Evolutionary conservation across 768 basidiomycete species (phyloP).

Genomic region (Lactarius quietus): DNA sequence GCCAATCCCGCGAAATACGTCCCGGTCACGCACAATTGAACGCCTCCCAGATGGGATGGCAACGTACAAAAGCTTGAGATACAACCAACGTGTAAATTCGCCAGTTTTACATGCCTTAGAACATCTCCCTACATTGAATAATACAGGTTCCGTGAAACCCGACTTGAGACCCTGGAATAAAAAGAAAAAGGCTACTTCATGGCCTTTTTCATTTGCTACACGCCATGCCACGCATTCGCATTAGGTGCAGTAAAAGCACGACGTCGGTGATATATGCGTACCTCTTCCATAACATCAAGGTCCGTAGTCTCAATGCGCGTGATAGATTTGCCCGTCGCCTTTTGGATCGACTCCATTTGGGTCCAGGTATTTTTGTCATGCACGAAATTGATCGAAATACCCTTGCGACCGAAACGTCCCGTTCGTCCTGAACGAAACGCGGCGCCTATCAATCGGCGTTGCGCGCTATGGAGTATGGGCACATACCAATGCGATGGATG

Average conservation of each 20-base stretch:
- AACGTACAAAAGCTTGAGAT: neutral
- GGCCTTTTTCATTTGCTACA: slow-evolving; percentile 79
- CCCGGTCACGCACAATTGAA: neutral
- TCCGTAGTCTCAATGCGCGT: slow-evolving; percentile 85
- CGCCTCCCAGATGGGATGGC: neutral
- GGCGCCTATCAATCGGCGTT: neutral
- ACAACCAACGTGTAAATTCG: slow-evolving; percentile 37
- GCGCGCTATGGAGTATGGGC: neutral
- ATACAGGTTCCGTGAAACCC: slow-evolving; percentile 1
- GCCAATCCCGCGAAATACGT: neutral
- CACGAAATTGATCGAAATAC: slow-evolving; percentile 96
- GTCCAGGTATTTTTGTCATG: slow-evolving; percentile 84
- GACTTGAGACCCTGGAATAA: neutral
- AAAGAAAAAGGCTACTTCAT: slow-evolving; percentile 47
- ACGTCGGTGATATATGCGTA: slow-evolving; percentile 33
- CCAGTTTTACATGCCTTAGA: slow-evolving; percentile 28
- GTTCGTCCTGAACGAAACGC: slow-evolving; percentile 68
- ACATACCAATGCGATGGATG: slow-evolving; percentile 91
- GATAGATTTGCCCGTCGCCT: slow-evolving; percentile 72
- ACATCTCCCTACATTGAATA: slow-evolving; percentile 10
- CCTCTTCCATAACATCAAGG: slow-evolving; percentile 93
- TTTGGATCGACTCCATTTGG: slow-evolving; percentile 89
- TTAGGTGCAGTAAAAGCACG: neutral
- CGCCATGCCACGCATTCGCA: neutral
- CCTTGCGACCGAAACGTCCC: slow-evolving; percentile 95